Base-by-base conservation (phyloP, 176 grass and related monocot species). In the Stipa capillata region DNA sequence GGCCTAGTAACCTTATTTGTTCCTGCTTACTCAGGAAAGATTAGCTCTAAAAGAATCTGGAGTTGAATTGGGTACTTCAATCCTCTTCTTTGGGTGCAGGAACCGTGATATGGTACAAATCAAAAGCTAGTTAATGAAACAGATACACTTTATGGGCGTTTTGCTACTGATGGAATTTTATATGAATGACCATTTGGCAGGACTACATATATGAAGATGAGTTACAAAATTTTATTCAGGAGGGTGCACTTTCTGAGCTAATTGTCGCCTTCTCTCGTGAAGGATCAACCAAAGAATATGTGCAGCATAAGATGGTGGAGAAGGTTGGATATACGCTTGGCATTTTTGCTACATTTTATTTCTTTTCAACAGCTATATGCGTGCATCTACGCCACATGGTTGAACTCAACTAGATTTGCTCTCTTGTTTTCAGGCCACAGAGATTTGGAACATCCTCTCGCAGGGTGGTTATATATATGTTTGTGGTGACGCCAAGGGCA, bases 141-240 rank as follows among this genome's bases (percentile, higher is more conserved):
- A 48, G 7, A 45, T 58, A 35, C 41, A 32, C 77, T 8, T 78
- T 62, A 3, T 60, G 40, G 11, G 12, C 74, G 7, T 80, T n/a
- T n/a, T n/a, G n/a, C n/a, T n/a, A 61, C 48, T 74, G 49, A 62
- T 76, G 23, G 51, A 72, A 44, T 68, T 77, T 3, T 42, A 52
- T 77, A 33, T 66, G 20, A 88, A 85, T 52, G 8, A 7, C 3
- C 66, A 43, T 81, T 44, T 65, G 83, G 57, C 83, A 94, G 95
- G 95, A 98, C 51, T 98, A 86, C 54, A 98, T 98, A 36, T 98
- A 98, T 65, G 90, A 98, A 89, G 92, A 98, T 6, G 95, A 93
- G 76, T 32, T 98, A 77, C 89, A 87, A 35, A 90, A 81, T 61
- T 98, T 98, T 65, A 34, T 94, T 52, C 36, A 89, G 51, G 83